These are phyloP conservation scores for Colletotrichum plurivorum DNA, from an alignment of 2,329 filamentous ascomycete species.

Conservation along the genomic window DNA sequence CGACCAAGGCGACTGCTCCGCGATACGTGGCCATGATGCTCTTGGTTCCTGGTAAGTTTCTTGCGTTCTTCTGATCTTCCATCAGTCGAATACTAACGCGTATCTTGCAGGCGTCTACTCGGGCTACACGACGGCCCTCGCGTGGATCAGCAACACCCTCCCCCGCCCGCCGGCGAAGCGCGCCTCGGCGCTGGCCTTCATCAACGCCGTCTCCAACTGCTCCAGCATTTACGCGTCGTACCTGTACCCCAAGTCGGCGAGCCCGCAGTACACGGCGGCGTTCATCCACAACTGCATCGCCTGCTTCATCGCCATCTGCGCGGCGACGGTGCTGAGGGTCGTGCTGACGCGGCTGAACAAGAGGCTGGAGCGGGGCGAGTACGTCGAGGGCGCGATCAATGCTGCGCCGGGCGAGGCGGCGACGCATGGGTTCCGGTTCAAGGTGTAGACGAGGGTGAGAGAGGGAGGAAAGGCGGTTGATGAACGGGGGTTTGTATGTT, in stretches of 20 bases:
- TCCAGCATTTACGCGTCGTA: conserved; percentile 75
- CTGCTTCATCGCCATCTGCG: conserved; percentile 73
- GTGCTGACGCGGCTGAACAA: conserved; percentile 77
- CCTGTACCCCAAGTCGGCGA: conserved; percentile 71
- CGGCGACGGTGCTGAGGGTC: conserved; percentile 73
- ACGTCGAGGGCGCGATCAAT: conserved; percentile 69
- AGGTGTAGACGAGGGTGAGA: conserved; percentile 57
- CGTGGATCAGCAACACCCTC: conserved; percentile 82
- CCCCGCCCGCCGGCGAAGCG: conserved; percentile 83
- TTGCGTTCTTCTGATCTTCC: background rate
- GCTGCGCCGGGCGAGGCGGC: conserved; percentile 68
- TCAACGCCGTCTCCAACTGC: conserved; percentile 73
- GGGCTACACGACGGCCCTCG: conserved; percentile 73
- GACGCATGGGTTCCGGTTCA: conserved; percentile 76
- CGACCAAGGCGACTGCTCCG: conserved; percentile 71
- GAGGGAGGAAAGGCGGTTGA: background rate
- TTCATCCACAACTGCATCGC: conserved; percentile 79
- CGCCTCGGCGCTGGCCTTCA: conserved; percentile 77
- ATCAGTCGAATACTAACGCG: background rate
- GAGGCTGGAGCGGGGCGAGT: conserved; percentile 76
- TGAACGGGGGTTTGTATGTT: no score
- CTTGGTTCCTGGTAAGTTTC: conserved; percentile 54
- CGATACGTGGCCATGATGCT: conserved; percentile 66
- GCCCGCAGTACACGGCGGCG: conserved; percentile 65
- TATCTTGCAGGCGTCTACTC: conserved; percentile 43